Conservation (phyloP, 1,139 yeast genomes). For the Pneumocystis wakefieldiae region DNA sequence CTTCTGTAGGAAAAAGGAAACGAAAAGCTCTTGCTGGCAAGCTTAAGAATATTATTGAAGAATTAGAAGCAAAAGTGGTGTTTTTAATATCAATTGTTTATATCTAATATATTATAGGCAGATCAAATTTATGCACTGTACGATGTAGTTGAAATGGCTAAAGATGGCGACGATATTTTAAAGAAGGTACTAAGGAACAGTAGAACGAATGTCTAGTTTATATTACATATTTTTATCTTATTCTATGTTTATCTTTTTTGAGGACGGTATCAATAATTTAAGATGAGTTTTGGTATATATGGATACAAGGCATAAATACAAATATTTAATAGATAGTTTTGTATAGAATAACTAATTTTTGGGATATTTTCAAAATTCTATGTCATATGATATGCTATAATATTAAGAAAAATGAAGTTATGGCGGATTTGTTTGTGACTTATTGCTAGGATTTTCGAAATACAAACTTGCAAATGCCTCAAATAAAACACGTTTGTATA, state of each 20-base stretch:
- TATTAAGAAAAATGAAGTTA: not conserved
- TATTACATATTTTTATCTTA: not conserved
- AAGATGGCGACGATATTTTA: not conserved
- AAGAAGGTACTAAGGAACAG: not conserved
- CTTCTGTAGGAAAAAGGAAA: constrained; percentile 18
- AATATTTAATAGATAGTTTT: not conserved
- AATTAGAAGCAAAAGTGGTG: constrained; percentile 20
- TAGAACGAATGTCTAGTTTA: not conserved
- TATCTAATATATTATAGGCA: constrained; percentile 8
- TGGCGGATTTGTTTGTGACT: not conserved
- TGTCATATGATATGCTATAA: not conserved
- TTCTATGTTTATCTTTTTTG: not conserved
- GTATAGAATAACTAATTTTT: not conserved
- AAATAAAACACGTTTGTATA: constrained; percentile 62
- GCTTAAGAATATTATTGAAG: constrained; percentile 18
- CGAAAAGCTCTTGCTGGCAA: constrained; percentile 19
- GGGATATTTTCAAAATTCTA: not conserved
- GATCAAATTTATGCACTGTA: constrained; percentile 24
- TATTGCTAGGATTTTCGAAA: constrained; percentile 26
- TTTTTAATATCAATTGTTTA: not conserved
- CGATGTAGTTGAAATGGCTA: constrained; percentile 19
- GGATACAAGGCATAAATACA: not conserved
- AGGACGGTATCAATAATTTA: not conserved
- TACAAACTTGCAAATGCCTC: constrained; percentile 86
- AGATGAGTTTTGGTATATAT: not conserved